Evolutionary conservation across 331 rosid species (phyloP).

Genomic region (Acacia pycnantha): DNA sequence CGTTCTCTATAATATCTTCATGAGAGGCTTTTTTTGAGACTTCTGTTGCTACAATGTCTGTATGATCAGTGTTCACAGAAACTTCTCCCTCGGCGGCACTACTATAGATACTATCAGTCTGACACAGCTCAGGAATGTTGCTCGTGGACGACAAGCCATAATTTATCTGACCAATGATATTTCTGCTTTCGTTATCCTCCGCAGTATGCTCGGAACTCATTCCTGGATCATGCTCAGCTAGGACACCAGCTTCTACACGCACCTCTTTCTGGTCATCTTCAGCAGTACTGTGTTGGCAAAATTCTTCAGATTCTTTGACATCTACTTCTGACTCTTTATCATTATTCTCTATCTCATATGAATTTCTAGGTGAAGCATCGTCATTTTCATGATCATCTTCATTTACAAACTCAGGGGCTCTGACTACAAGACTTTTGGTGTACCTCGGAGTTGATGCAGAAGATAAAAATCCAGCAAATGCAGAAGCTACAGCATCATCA

Average conservation of each 20-base stretch:
- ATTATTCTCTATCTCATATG: slow-evolving; percentile 23
- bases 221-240: slow-evolving; percentile 23
- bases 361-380: slow-evolving; percentile 27
- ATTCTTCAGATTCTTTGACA: slow-evolving; percentile 27
- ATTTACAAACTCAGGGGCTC: slow-evolving; percentile 60
- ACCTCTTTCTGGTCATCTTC: slow-evolving; percentile 30
- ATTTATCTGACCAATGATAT: slow-evolving; percentile 19
- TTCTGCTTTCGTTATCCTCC: slow-evolving; percentile 36
- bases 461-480: slow-evolving; percentile 71
- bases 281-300: background rate
- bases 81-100: slow-evolving; percentile 13
- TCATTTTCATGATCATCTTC: slow-evolving; percentile 42
- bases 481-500: slow-evolving; percentile 81
- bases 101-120: slow-evolving; percentile 21
- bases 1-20: slow-evolving; percentile 53
- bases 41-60: slow-evolving; percentile 24
- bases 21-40: slow-evolving; percentile 26
- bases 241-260: slow-evolving; percentile 16
- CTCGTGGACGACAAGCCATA: slow-evolving; percentile 22
- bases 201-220: slow-evolving; percentile 17
- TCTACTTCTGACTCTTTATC: slow-evolving; percentile 32
- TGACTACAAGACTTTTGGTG: slow-evolving; percentile 39
- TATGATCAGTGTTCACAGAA: slow-evolving; percentile 12
- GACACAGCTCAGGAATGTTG: slow-evolving; percentile 25
- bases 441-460: slow-evolving; percentile 46